Base-by-base conservation (phyloP, 139 green algal species). In the Eudorina sp. region DNA sequence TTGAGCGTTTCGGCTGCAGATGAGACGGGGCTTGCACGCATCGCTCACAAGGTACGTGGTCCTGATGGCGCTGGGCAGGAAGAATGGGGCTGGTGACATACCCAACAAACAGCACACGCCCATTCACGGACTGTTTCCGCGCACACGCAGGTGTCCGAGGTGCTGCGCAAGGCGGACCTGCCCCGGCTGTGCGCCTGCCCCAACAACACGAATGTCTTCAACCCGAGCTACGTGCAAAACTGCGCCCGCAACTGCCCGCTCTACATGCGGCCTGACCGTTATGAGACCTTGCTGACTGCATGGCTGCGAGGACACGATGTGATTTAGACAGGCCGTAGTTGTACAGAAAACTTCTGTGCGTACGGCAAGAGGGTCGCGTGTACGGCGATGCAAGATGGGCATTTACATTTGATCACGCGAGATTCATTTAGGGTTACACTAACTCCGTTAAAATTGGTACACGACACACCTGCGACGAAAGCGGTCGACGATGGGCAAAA, bases 211-310 rank as follows among this genome's bases (percentile, higher is more conserved):
- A 69, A 2, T 45, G 31, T n/a, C 4, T 79, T 78, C 31, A 16
- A 87, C 62, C 62, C 62, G 2, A 43, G 11, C 7, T 87, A 79
- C 31, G 62, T 68, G 0, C 13, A 36, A 0, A 53, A 79, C 7
- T 87, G 81, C n/a, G 81, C 81, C 29, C 62, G 60, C 45, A 87
- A 87, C 64, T 87, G 81, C 81, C 81, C 60, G 0, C 43, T 87
- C 19, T 86, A 79, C 60, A 34, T 34, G 45, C 41, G 78, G 62
- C 64, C 81, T 21, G 62, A 46, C 4, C 4, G 58, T 2, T 87
- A 87, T 18, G 81, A 87, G 64, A 19, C 43, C 27, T 31, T 87
- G 7, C 23, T 87, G 0, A 87, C 81, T 25, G 31, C 31, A 2
- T 31, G 74, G n/a, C 81, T 78, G n/a, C 45, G 64, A 3, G 81